Conservation (phyloP, 768 basidiomycete genomes). For the Pleurotus sapidus region DNA sequence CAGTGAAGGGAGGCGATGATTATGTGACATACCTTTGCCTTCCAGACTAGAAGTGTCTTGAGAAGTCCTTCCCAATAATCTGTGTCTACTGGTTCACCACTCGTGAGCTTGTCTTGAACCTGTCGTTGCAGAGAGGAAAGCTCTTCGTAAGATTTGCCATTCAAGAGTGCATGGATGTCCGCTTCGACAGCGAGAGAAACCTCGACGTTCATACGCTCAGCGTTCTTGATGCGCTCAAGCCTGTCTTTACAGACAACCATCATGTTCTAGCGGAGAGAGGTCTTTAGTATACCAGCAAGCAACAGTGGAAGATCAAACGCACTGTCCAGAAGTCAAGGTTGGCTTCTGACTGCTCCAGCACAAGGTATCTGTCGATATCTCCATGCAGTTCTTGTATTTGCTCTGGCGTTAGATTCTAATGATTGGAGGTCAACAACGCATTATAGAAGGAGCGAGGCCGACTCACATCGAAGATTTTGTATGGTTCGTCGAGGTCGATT, state of each 20-base stretch:
- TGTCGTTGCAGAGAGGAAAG: constrained; percentile 79
- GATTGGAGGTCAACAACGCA: constrained; percentile 10
- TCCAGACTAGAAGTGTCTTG: constrained; percentile 93
- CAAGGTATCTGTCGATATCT: constrained; percentile 90
- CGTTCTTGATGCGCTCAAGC: constrained; percentile 69
- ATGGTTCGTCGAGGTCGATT: constrained; percentile 98
- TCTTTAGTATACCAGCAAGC: neutral
- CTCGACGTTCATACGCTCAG: constrained; percentile 61
- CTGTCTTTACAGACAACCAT: constrained; percentile 94
- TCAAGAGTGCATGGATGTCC: constrained; percentile 78
- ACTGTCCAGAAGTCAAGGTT: constrained; percentile 99
- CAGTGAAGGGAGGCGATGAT: neutral
- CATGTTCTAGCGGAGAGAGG: constrained; percentile 67
- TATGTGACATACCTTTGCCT: constrained; percentile 71
- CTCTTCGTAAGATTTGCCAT: constrained; percentile 85
- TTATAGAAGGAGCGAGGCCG: neutral
- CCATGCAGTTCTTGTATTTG: constrained; percentile 94
- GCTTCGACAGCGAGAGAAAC: constrained; percentile 79
- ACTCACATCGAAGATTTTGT: constrained; percentile 92
- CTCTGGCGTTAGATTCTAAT: constrained; percentile 75
- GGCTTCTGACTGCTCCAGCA: constrained; percentile 76
- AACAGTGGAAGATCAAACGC: constrained; percentile 18
- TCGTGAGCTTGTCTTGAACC: constrained; percentile 84
- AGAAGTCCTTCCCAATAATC: constrained; percentile 97
- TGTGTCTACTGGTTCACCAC: constrained; percentile 92